A percentile compares a stretch with the other conserved stretches of the same genome.
Conservation (phyloP, 2,329 filamentous ascomycete species). For the Ophidiomyces ophidiicola region DNA sequence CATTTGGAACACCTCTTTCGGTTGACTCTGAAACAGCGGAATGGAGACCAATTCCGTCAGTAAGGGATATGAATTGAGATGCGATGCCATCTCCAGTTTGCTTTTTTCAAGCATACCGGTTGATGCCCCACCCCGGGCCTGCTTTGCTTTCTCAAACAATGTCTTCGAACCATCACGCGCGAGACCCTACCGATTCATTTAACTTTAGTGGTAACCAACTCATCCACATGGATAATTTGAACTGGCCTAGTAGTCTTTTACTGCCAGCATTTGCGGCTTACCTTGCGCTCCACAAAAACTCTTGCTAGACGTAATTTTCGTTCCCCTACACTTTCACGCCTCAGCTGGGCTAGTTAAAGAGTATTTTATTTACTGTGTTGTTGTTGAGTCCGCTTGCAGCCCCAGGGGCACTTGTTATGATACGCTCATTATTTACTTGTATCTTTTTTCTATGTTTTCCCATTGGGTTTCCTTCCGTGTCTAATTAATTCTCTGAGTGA, state of each 20-base stretch:
- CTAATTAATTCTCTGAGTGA: background rate
- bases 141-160: background rate
- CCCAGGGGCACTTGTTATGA: too few species aligned
- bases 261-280: too few species aligned
- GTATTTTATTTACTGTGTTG: too few species aligned
- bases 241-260: too few species aligned
- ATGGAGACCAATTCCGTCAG: background rate
- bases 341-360: too few species aligned
- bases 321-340: too few species aligned
- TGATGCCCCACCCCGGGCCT: too few species aligned
- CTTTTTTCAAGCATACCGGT: background rate
- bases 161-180: background rate
- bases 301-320: too few species aligned
- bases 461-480: background rate
- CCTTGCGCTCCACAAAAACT: too few species aligned
- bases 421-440: too few species aligned
- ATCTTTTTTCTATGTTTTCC: background rate
- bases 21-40: slow-evolving; percentile 5
- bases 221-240: too few species aligned
- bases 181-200: background rate
- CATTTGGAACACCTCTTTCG: slow-evolving; percentile 4
- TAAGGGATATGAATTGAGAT: slow-evolving; percentile 2
- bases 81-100: background rate
- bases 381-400: too few species aligned
- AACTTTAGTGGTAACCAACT: background rate